Percentiles rank a stretch among this genome's conserved stretches.
These are phyloP conservation scores for Secale cereale DNA, from an alignment of 176 grass and related monocot genomes.

Conservation along the genomic window DNA sequence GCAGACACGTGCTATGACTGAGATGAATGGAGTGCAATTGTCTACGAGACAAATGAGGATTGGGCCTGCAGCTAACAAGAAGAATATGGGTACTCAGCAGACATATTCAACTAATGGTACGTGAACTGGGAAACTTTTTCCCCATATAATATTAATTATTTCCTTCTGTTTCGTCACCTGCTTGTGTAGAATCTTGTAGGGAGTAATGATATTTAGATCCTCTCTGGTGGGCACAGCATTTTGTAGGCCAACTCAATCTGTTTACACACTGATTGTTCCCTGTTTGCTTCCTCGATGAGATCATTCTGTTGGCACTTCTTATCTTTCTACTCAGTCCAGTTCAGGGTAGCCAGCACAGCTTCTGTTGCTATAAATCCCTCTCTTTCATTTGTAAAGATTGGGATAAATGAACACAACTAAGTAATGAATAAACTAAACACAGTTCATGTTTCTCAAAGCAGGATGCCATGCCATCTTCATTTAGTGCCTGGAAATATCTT, in stretches of 20 bases:
- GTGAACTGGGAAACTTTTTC: neutral
- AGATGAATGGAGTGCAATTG: slow-evolving; percentile 79
- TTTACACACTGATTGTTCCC: slow-evolving; percentile 6
- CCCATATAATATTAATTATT: neutral
- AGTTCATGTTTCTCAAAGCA: slow-evolving; percentile 81
- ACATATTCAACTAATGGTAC: slow-evolving; percentile 52
- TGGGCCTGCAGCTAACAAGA: slow-evolving; percentile 78
- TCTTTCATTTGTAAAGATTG: slow-evolving; percentile 49
- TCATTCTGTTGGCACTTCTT: slow-evolving; percentile 2
- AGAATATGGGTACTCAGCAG: slow-evolving; percentile 59
- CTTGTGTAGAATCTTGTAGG: slow-evolving; percentile 29
- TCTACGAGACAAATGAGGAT: slow-evolving; percentile 83
- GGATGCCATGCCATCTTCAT: slow-evolving; percentile 72
- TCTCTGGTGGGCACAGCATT: slow-evolving; percentile 21
- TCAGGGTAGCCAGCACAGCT: slow-evolving; percentile 32
- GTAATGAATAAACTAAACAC: slow-evolving; percentile 49
- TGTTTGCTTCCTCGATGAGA: slow-evolving; percentile 25
- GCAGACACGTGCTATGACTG: slow-evolving; percentile 76
- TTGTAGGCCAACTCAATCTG: neutral
- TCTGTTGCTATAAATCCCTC: slow-evolving; percentile 42
- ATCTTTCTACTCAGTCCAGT: slow-evolving; percentile 24
- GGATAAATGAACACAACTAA: slow-evolving; percentile 46
- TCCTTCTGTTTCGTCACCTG: slow-evolving; percentile 1
- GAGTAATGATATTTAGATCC: neutral
- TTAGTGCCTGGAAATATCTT: slow-evolving; percentile 71